Percentiles rank a stretch among this genome's conserved stretches.
Conservation (phyloP, 139 green algal species). For the Coelastrella sp. region DNA sequence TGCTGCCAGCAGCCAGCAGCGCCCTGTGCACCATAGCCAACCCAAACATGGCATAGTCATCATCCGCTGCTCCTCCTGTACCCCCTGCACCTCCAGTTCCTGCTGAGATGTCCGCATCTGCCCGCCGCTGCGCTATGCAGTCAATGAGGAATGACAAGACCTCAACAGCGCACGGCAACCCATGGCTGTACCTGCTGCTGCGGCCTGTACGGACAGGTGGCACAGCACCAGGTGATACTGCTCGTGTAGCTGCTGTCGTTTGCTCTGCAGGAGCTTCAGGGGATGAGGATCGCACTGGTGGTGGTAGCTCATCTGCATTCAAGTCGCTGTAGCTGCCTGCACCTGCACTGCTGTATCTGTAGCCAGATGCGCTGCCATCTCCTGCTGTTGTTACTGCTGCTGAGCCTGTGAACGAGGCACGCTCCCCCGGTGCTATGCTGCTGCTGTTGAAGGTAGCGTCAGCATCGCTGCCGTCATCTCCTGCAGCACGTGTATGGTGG, state of each 20-base stretch:
- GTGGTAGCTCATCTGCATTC: neutral
- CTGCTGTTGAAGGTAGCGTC: slow-evolving; percentile 22
- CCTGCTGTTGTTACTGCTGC: slow-evolving; percentile 9
- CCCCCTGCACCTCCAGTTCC: neutral
- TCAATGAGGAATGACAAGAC: slow-evolving; percentile 70
- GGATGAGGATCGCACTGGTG: neutral
- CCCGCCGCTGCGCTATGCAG: slow-evolving; percentile 48
- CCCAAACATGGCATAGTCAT: slow-evolving; percentile 70
- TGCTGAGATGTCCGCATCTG: slow-evolving; percentile 37
- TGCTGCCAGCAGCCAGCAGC: slow-evolving; percentile 59
- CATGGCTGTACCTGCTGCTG: slow-evolving; percentile 48
- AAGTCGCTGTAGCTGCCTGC: slow-evolving; percentile 33
- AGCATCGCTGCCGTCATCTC: slow-evolving; percentile 29
- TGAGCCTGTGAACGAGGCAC: neutral
- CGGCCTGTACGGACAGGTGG: neutral
- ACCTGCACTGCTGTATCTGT: slow-evolving; percentile 4
- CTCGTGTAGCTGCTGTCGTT: neutral
- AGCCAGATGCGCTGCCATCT: neutral
- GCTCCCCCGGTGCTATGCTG: slow-evolving; percentile 4
- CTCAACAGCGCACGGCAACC: slow-evolving; percentile 56
- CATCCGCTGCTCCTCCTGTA: neutral
- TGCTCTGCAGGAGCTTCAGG: neutral
- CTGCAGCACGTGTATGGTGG: neutral
- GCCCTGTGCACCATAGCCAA: slow-evolving; percentile 81
- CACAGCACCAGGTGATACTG: neutral